Evolutionary conservation across 495 filamentous ascomycete genomes (phyloP).

Genomic region (Pyrenula massariospora): DNA sequence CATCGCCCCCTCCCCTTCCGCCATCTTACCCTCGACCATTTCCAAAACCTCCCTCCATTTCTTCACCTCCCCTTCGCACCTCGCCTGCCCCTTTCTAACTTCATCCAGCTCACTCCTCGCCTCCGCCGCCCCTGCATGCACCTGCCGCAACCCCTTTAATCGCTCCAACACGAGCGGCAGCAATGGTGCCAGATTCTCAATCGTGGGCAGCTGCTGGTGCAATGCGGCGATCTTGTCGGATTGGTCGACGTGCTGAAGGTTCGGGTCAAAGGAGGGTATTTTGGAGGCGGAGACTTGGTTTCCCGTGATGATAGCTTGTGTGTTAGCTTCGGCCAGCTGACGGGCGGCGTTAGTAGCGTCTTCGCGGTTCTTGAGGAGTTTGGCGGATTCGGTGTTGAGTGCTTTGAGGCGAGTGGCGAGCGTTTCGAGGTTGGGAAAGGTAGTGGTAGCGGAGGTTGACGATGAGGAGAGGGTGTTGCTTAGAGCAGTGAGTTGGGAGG

Average conservation of each 20-base stretch:
- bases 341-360: conserved; percentile 55
- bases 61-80: conserved; percentile 72
- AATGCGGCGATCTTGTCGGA: conserved; percentile 83
- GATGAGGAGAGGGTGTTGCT: conserved; percentile 27
- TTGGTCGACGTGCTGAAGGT: conserved; percentile 46
- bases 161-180: conserved; percentile 80
- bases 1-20: conserved; percentile 55
- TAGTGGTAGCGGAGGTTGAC: conserved; percentile 12
- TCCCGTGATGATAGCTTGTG: conserved; percentile 24
- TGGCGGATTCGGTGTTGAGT: conserved; percentile 68
- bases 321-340: conserved; percentile 51
- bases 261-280: conserved; percentile 7
- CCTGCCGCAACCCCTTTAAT: conserved; percentile 66
- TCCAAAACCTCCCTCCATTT: conserved; percentile 76
- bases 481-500: conserved; percentile 29
- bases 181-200: conserved; percentile 75
- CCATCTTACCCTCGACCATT: conserved; percentile 64
- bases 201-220: conserved; percentile 78
- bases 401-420: conserved; percentile 62
- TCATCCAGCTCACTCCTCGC: conserved; percentile 67
- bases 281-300: conserved; percentile 4
- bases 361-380: conserved; percentile 57
- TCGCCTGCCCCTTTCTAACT: conserved; percentile 67
- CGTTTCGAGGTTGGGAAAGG: conserved; percentile 50
- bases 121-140: conserved; percentile 80